Conservation (phyloP, 1,284 basidiomycete species). For the Fomitopsis pinicola region DNA sequence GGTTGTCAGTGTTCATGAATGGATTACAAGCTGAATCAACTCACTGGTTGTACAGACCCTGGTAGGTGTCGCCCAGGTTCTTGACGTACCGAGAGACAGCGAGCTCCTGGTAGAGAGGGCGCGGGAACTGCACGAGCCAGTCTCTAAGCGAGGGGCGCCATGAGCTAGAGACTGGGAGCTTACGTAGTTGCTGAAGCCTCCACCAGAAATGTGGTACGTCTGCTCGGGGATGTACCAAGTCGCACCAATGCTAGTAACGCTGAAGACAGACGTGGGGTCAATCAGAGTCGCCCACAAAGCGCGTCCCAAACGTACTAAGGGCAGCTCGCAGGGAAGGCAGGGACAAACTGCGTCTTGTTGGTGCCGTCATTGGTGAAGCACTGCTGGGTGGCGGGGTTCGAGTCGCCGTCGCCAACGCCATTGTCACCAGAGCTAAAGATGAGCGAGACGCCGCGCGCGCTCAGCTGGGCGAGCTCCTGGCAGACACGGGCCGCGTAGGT, state of each 20-base stretch:
- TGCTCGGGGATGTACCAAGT: slow-evolving; percentile 53
- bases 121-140: slow-evolving; percentile 38
- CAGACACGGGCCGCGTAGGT: slow-evolving; percentile 63
- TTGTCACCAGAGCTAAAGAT: slow-evolving; percentile 63
- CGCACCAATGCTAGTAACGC: slow-evolving; percentile 59
- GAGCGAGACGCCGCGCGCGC: slow-evolving; percentile 59
- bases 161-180: neutral
- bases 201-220: slow-evolving; percentile 56
- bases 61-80: slow-evolving; percentile 43
- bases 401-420: slow-evolving; percentile 63
- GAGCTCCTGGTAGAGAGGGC: slow-evolving; percentile 49
- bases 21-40: slow-evolving; percentile 14
- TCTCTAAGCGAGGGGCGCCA: neutral
- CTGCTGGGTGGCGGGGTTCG: slow-evolving; percentile 41
- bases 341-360: slow-evolving; percentile 52
- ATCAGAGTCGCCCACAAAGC: neutral
- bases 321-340: slow-evolving; percentile 55
- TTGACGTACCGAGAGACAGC: slow-evolving; percentile 40
- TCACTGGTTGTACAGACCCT: slow-evolving; percentile 57
- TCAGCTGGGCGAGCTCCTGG: slow-evolving; percentile 57
- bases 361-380: slow-evolving; percentile 60
- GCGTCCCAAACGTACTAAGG: slow-evolving; percentile 34
- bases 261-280: neutral
- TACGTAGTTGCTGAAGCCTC: slow-evolving; percentile 55
- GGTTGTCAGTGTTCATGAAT: neutral